phyloP scores from a whole-genome alignment of 768 basidiomycete genomes.

The Melanogaster broomeanus region DNA sequence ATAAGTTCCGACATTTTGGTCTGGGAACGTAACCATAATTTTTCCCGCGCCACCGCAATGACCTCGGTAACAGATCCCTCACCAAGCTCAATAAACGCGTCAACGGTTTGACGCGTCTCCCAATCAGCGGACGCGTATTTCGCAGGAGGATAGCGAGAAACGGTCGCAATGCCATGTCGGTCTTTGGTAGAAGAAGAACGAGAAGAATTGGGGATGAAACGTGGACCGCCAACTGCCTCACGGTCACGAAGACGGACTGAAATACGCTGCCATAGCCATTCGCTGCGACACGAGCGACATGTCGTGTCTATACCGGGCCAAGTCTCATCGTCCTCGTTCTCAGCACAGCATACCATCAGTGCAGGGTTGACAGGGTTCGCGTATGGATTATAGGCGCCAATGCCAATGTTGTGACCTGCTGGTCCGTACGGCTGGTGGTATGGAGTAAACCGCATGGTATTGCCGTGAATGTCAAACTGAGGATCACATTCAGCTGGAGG shows the following conservation, averaged over 20 bases:
- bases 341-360: conserved; percentile 49
- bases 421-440: conserved; percentile 34
- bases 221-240: conserved; percentile 56
- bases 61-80: conserved; percentile 70
- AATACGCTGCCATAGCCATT: conserved; percentile 67
- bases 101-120: conserved; percentile 68
- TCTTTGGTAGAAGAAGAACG: conserved; percentile 15
- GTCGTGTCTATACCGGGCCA: conserved; percentile 69
- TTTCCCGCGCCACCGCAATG: conserved; percentile 62
- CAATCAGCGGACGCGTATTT: conserved; percentile 48
- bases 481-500: conserved; percentile 44
- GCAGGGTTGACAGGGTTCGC: conserved; percentile 25
- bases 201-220: conserved; percentile 25
- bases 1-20: conserved; percentile 71
- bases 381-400: conserved; percentile 28
- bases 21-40: conserved; percentile 64
- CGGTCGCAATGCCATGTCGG: not conserved
- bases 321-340: conserved; percentile 73
- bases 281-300: conserved; percentile 64
- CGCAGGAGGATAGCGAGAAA: conserved; percentile 25
- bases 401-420: conserved; percentile 15
- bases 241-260: conserved; percentile 47
- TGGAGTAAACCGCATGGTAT: conserved; percentile 29
- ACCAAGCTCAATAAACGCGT: conserved; percentile 71
- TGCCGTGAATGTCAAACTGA: conserved; percentile 35